Base-by-base conservation (phyloP, 257 asterid genomes). In the Ligustrum vulgare region DNA sequence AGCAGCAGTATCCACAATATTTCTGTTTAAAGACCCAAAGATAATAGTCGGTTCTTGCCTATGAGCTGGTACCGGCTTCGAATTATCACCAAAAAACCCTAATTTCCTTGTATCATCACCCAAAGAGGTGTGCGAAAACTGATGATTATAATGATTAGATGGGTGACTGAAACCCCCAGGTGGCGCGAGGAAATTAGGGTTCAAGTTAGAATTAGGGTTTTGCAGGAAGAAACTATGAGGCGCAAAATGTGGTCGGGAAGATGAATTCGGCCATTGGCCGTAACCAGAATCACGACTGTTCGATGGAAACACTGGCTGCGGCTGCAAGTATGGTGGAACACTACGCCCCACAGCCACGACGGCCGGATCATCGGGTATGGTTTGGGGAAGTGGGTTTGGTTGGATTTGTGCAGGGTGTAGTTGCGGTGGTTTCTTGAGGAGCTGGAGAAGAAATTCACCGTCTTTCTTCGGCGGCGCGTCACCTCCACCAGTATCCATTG, bases 401-500 rank as follows among this genome's bases (percentile, higher is more conserved):
- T 4, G 80, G 76, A 5, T 79, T 34, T 35, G 75, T 35, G 80
- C 45, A 71, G 8, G 54, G 16, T 18, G 39, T 77, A 74, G 76
- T 75, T 78, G 78, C 7, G 87, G 76, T 7, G 86, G 90, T 0
- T 72, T 84, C 2, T 85, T 86, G 67, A 94, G 93, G 51, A 94
- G 93, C 56, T 87, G 88, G 77, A 94, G 92, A 73, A 94, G 93
- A 81, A 84, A 90, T 63, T 94, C 96, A 12, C 98, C 98, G 86
- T 92, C 91, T 70, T 80, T 85, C 3, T 32, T 45, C 65, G 89
- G 76, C 72, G 97, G 84, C 75, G 87, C 86, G 80, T 87, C 95
- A 79, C 90, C 84, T 72, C 93, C 94, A 70, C 90, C 80, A 83
- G 83, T 80, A 51, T 60, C 67, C 97, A 91, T 91, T 67, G 72